Evolutionary conservation across 164 flowering plant species (phyloP).

Genomic region (Echeveria elegans): DNA sequence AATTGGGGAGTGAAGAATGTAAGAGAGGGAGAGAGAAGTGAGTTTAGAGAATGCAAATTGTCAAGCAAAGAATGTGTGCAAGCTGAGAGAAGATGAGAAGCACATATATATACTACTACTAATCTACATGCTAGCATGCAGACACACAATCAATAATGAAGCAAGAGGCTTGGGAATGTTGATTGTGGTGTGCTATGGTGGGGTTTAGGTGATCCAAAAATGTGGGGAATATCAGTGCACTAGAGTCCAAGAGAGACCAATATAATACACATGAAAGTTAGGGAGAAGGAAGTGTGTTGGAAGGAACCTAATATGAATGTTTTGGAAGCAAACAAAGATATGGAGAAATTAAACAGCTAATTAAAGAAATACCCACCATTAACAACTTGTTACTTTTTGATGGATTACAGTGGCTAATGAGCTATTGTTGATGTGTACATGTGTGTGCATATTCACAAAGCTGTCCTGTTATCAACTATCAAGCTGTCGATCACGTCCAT

Average conservation of each 20-base stretch:
- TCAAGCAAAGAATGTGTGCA: not conserved
- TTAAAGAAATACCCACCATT: not conserved
- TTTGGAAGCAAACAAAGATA: not conserved
- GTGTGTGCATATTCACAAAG: not conserved
- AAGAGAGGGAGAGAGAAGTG: not conserved
- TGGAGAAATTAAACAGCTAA: not conserved
- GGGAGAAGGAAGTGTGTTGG: conserved; percentile 1
- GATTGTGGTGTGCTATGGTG: conserved; percentile 2
- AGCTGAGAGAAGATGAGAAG: not conserved
- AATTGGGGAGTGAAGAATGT: not conserved
- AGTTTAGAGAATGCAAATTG: no score
- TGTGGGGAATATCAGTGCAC: not conserved
- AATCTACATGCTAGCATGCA: no score
- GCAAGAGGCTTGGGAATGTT: not conserved
- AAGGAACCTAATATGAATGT: not conserved
- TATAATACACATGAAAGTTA: not conserved
- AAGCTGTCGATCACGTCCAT: not conserved
- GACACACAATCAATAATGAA: not conserved
- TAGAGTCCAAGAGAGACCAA: conserved; percentile 5
- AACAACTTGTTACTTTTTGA: not conserved
- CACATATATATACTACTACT: not conserved
- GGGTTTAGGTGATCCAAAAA: not conserved
- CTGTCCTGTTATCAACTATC: no score
- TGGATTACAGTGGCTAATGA: not conserved
- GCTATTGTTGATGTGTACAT: not conserved